Percentiles rank a stretch among this genome's conserved stretches.
Conservation (phyloP, 208 protist genomes). For the Acanthamoeba polyphaga region DNA sequence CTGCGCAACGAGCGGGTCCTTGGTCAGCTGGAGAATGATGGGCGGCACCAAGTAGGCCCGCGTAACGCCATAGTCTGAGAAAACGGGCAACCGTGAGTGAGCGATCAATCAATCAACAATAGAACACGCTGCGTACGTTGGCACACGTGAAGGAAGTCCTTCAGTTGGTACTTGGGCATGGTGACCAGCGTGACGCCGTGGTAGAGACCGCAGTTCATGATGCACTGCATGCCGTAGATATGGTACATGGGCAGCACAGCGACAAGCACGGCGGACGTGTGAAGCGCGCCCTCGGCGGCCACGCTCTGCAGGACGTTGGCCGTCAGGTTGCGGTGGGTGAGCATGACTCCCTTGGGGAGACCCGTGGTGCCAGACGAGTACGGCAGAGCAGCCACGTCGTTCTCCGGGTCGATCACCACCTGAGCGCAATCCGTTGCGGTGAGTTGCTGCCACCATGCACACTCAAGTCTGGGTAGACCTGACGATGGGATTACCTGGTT, state of each 20-base stretch:
- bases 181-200: background rate
- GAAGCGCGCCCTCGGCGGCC: constrained; percentile 79
- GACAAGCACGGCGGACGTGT: constrained; percentile 67
- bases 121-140: background rate
- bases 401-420: constrained; percentile 16
- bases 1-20: constrained; percentile 87
- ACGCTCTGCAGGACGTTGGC: constrained; percentile 91
- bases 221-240: constrained; percentile 45
- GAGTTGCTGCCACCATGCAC: too few relatives aligned
- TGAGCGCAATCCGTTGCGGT: background rate
- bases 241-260: constrained; percentile 78
- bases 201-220: constrained; percentile 44
- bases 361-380: constrained; percentile 91
- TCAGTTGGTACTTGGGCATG: constrained; percentile 39
- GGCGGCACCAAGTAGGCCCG: constrained; percentile 91
- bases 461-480: too few relatives aligned
- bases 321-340: constrained; percentile 95
- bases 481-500: background rate
- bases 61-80: constrained; percentile 89
- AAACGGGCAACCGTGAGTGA: background rate
- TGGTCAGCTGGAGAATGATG: constrained; percentile 89
- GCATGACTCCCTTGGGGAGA: constrained; percentile 96
- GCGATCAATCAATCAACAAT: too few relatives aligned
- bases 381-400: background rate
- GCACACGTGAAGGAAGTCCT: constrained; percentile 28